Percentiles rank a stretch among this genome's conserved stretches.
phyloP scores from a whole-genome alignment of 495 filamentous ascomycete genomes.

The Umbilicaria muhlenbergii region DNA sequence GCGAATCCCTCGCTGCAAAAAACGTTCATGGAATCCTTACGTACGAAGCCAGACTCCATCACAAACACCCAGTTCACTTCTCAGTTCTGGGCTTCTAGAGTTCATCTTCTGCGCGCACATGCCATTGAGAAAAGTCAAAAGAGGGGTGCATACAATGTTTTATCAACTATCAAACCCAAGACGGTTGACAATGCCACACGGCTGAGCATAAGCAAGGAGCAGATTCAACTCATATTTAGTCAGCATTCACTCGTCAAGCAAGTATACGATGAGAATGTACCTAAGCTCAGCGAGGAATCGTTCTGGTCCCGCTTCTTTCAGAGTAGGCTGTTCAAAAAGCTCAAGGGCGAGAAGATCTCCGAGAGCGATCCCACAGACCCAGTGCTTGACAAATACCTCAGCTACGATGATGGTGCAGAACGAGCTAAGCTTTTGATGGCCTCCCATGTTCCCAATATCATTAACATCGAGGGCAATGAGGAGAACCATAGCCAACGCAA shows the following conservation, averaged over 20 bases:
- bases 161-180: conserved; percentile 74
- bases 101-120: conserved; percentile 74
- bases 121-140: conserved; percentile 77
- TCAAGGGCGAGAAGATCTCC: conserved; percentile 72
- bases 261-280: conserved; percentile 88
- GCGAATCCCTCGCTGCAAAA: conserved; percentile 53
- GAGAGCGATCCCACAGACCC: conserved; percentile 58
- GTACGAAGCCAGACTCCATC: conserved; percentile 67
- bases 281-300: conserved; percentile 57
- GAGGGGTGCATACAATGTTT: conserved; percentile 78
- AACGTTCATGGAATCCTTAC: conserved; percentile 67
- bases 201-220: conserved; percentile 78
- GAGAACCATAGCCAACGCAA: conserved; percentile 62
- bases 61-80: conserved; percentile 59
- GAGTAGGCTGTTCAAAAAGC: conserved; percentile 74
- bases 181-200: conserved; percentile 61
- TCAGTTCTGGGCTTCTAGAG: conserved; percentile 84
- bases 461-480: conserved; percentile 88
- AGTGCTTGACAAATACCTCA: conserved; percentile 72
- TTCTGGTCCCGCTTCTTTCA: conserved; percentile 93
- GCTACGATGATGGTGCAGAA: conserved; percentile 43
- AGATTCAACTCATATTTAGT: conserved; percentile 80
- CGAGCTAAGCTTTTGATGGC: conserved; percentile 32
- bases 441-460: conserved; percentile 64
- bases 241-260: conserved; percentile 84